Base-by-base conservation (phyloP, 1,284 basidiomycete genomes). In the Microbotryum intermedium region DNA sequence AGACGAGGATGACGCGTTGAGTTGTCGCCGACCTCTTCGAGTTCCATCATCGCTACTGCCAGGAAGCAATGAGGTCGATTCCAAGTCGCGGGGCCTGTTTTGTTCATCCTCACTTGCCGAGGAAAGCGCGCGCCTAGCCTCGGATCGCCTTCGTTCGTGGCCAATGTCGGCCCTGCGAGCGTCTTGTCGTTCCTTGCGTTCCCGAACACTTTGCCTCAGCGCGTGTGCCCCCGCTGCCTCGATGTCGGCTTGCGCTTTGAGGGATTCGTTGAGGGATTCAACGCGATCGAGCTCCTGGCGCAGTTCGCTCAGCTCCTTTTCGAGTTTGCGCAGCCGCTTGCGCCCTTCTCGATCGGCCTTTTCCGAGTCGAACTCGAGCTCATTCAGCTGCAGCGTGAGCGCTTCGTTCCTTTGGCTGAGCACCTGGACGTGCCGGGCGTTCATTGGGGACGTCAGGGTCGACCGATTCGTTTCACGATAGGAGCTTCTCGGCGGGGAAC, bases 341-440 rank as follows among this genome's bases (percentile, higher is more conserved):
- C 84, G 81, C 7, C 87, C 87, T 2, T 79, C 77, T 45, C 82
- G 79, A 65, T 90, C 87, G 4, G 83, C 79, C 48, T 79, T 79
- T 10, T 76, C 75, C 6, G 87, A 82, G 65, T 90, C 88, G 1
- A 79, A 73, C 71, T 90, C 85, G 25, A 91, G 79, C 60, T 81
- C 80, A 70, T 87, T 83, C 7, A 91, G 77, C 65, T 87, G 86
- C 25, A 80, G 74, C 7, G 87, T 76, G 20, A 91, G 82, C 60
- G 89, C 85, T 0, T 84, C 83, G 70, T 91, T 91, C 74, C 90
- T 86, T 69, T 88, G 86, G 0, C 84, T 81, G 28, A 91, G 80
- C 8, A 79, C 76, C 4, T 82, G 81, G 28, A 90, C 78, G 59
- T 88, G 86, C 34, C 82, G 80, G 20, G 18, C 46, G 16, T 20